Percentiles rank a stretch among this genome's conserved stretches.
Evolutionary conservation across 148 eudicot genomes (phyloP).

Genomic region (Nepenthes mirabilis): DNA sequence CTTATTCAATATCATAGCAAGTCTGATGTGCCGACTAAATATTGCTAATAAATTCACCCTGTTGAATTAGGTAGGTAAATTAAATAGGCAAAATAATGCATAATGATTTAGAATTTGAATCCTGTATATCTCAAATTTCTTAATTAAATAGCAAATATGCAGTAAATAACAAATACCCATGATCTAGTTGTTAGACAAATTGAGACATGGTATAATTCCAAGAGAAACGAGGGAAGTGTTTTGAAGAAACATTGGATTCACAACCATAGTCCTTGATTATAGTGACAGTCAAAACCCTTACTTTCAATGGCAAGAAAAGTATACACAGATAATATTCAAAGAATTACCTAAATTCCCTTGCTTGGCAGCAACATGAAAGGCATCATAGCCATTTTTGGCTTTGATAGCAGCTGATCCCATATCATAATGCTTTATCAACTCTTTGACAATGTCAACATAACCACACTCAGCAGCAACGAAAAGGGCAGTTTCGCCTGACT

Average conservation of each 20-base stretch:
- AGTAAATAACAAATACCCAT: no score
- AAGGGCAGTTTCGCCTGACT: conserved; percentile 41
- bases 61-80: neutral
- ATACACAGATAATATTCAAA: neutral
- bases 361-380: conserved; percentile 48
- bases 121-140: neutral
- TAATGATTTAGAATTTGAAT: neutral
- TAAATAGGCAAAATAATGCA: neutral
- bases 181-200: no score
- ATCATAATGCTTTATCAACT: conserved; percentile 29
- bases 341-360: conserved; percentile 39
- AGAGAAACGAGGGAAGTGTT: no score
- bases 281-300: conserved; percentile 1
- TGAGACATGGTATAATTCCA: no score
- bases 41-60: neutral
- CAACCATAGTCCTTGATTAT: neutral
- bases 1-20: no score
- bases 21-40: no score
- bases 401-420: conserved; percentile 28
- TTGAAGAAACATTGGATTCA: no score
- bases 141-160: no score
- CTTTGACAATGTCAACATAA: conserved; percentile 29
- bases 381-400: conserved; percentile 43
- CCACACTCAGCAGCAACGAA: conserved; percentile 45
- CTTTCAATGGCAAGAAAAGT: neutral